Evolutionary conservation across 2,329 filamentous ascomycete species (phyloP).

Genomic region (Myriosclerotinia duriaeana): DNA sequence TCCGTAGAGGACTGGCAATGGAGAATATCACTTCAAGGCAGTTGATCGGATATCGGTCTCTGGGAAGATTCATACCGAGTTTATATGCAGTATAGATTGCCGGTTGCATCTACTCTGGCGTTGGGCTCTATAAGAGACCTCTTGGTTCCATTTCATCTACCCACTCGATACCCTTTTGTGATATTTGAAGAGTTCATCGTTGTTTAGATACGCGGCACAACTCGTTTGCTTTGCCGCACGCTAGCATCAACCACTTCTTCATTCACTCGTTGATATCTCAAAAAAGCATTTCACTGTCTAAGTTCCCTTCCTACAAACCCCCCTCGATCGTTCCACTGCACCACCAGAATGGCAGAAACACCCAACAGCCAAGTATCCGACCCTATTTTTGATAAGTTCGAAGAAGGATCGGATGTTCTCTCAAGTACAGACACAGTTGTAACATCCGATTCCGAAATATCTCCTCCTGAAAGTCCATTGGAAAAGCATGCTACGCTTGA

Average conservation of each 20-base stretch:
- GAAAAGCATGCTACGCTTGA: conserved; percentile 30
- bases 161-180: not conserved
- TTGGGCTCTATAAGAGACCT: conserved; percentile 20
- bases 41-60: conserved; percentile 31
- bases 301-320: not conserved
- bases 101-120: not conserved
- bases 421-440: conserved; percentile 33
- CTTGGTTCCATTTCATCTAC: conserved; percentile 1
- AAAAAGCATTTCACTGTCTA: not conserved
- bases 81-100: conserved; percentile 3
- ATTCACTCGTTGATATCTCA: not conserved
- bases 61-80: conserved; percentile 12
- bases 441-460: conserved; percentile 37
- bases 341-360: conserved; percentile 29
- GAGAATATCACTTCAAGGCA: conserved; percentile 35
- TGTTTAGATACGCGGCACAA: not conserved
- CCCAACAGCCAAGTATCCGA: conserved; percentile 33
- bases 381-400: conserved; percentile 35
- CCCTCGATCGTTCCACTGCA: not conserved
- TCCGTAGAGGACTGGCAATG: conserved; percentile 35
- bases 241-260: not conserved
- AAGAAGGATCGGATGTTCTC: conserved; percentile 31
- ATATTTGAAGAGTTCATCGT: not conserved
- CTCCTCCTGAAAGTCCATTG: conserved; percentile 34
- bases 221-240: not conserved